Evolutionary conservation across 139 green algal genomes (phyloP), one percentile per base, ranked within the genome.

Genomic region (Chlamydomonas incerta): DNA sequence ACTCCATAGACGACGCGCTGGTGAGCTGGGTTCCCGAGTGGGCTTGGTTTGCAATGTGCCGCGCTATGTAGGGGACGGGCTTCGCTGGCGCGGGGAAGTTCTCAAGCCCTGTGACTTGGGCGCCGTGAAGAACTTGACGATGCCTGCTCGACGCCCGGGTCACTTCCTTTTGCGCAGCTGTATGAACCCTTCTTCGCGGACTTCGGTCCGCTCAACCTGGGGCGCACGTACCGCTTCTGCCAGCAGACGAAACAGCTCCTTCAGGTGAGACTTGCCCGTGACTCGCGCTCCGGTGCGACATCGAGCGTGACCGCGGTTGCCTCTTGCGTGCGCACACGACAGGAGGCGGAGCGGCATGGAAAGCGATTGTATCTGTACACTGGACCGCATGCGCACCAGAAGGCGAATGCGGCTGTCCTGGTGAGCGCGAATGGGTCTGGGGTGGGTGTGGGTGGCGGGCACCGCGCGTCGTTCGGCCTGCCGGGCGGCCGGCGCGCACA

Each of bases 171-270:
- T n/a, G n/a, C 29, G 81, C 93, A 96, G 91, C 83, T 97, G 6
- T 98, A 98, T 82, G 96, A 98, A 82, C 95, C 96, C 3, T 99
- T 99, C 85, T 98, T 95, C 71, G 94, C 92, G 26, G 96, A 99
- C 87, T 99, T 99, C 87, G 96, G 96, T 3, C 96, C 96, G 5
- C 92, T 98, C 24, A 98, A 99, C 89, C 90, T 99, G 57, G 96
- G 94, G 17, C 90, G 93, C 66, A 90, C 93, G 0, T 97, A 93
- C 86, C 90, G 94, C 26, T 98, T 97, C 87, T 97, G 94, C 76
- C 67, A 92, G 65, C 90, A 93, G 52, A 92, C 93, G 9, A 90
- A 91, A 37, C 75, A 90, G 50, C 76, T 98, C 55, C 90, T 97
- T 26, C 82, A 95, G 89, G 93, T 95, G 75, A 73, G 80, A n/a